Evolutionary conservation across 305 asterid species (phyloP), one percentile per base, ranked within the genome.

Genomic region (Salvia sclarea): DNA sequence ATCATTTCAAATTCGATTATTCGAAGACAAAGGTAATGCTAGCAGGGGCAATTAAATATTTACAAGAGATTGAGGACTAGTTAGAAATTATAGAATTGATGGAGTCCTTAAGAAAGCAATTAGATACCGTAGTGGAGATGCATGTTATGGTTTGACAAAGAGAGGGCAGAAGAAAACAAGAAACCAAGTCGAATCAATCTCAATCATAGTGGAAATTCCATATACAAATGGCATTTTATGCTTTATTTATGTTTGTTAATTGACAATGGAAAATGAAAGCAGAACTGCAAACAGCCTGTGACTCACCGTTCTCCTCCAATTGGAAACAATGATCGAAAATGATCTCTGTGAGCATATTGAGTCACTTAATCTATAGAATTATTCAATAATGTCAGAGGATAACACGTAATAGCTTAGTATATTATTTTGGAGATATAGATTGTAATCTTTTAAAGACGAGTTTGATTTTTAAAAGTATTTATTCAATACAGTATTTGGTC

Each of bases 161-260:
- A 45, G 22, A 44, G 49, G 38, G 37, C 21, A 56, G 5, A 43
- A 59, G 50, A 17, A 38, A 37, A 70, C 24, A 68, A 68, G 38
- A 5, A 55, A 41, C 14, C 53, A 58, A 47, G 52, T 13, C 41
- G 61, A 48, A 69, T 60, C 75, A 70, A 24, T 69, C 74, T 22
- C 68, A 6, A 47, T 48, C 53, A 14, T 3, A 22, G 54, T 35
- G 61, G 52, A 45, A 41, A 55, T 41, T 30, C 28, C 45, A 67
- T 40, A 22, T 43, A 10, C 54, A 44, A 43, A 22, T 62, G 55
- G 25, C 74, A 18, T 56, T 56, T 57, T 31, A 11, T 55, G 58
- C 57, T 55, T 30, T 37, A 35, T 17, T 5, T 4, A n/a, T 53
- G 44, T 33, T 64, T 48, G 28, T 48, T 33, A 30, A 61, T 61